Percentiles rank a stretch among this genome's conserved stretches.
Conservation (phyloP, 352 stramenopile species). For the Globisporangium polare region DNA sequence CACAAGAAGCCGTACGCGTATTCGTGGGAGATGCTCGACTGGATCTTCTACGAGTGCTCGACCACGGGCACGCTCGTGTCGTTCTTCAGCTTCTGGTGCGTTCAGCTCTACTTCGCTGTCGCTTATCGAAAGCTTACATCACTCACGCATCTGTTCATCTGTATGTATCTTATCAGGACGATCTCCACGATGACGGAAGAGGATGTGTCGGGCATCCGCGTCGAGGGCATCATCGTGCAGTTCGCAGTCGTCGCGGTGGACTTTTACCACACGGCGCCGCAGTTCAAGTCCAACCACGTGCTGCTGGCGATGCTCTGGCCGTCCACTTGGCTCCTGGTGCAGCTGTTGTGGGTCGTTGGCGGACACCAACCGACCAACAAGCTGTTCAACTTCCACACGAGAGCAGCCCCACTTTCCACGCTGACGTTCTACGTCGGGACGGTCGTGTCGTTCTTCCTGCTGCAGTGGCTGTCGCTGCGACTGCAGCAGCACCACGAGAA, state of each 20-base stretch:
- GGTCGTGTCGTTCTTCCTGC: constrained; percentile 33
- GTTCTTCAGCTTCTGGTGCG: constrained; percentile 56
- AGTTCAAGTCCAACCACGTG: constrained; percentile 61
- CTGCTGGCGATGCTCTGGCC: constrained; percentile 56
- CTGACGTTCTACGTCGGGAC: constrained; percentile 34
- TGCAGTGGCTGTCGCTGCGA: constrained; percentile 31
- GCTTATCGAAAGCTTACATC: too few species aligned
- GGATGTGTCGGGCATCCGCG: constrained; percentile 24
- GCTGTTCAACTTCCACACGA: constrained; percentile 57
- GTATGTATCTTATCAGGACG: constrained; percentile 17
- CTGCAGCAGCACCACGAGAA: constrained; percentile 35
- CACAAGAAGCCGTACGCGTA: constrained; percentile 41
- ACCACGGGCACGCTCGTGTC: constrained; percentile 36
- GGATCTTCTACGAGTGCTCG: constrained; percentile 61
- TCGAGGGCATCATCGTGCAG: constrained; percentile 37
- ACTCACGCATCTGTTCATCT: background rate
- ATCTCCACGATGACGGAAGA: constrained; percentile 36
- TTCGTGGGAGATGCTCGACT: constrained; percentile 67
- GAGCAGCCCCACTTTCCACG: constrained; percentile 29
- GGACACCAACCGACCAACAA: constrained; percentile 54
- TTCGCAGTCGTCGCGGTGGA: constrained; percentile 43
- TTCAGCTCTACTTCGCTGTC: background rate
- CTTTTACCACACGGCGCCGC: constrained; percentile 57
- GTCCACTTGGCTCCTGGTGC: constrained; percentile 45
- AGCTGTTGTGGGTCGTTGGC: constrained; percentile 51